These are phyloP conservation scores for Thelephora terrestris DNA, from an alignment of 1,284 basidiomycete genomes.

Conservation along the genomic window DNA sequence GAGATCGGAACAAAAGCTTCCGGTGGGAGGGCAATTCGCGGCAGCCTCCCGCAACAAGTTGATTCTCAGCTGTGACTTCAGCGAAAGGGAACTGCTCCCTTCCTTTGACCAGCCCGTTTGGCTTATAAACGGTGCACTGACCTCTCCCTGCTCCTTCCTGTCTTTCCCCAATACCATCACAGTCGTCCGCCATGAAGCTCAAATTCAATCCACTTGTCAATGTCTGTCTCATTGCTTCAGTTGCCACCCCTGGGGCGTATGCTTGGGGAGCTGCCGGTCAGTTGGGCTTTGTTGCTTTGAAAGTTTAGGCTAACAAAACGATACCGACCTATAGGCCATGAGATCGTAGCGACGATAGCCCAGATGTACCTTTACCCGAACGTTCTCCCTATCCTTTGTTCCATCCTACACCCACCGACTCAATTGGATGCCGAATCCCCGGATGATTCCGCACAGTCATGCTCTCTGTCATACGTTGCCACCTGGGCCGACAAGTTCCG, in stretches of 20 bases:
- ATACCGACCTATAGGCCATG: conserved; percentile 49
- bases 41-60: no score
- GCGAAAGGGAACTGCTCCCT: background rate
- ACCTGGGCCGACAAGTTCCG: conserved; percentile 80
- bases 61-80: no score
- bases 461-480: conserved; percentile 73
- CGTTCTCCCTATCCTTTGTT: conserved; percentile 61
- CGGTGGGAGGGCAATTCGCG: no score
- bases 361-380: conserved; percentile 81
- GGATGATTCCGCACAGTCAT: conserved; percentile 32
- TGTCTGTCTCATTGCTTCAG: no score
- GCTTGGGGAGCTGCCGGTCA: conserved; percentile 19
- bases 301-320: background rate
- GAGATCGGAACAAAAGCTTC: no score
- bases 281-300: background rate
- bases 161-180: no score
- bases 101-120: background rate
- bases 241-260: conserved; percentile 7
- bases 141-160: no score
- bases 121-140: background rate
- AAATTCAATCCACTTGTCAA: no score
- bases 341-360: conserved; percentile 88
- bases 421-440: background rate
- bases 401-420: conserved; percentile 42
- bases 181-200: no score